Percentiles rank a stretch among this genome's conserved stretches.
phyloP scores from a whole-genome alignment of 208 protist species.

The Willaertia magna region DNA sequence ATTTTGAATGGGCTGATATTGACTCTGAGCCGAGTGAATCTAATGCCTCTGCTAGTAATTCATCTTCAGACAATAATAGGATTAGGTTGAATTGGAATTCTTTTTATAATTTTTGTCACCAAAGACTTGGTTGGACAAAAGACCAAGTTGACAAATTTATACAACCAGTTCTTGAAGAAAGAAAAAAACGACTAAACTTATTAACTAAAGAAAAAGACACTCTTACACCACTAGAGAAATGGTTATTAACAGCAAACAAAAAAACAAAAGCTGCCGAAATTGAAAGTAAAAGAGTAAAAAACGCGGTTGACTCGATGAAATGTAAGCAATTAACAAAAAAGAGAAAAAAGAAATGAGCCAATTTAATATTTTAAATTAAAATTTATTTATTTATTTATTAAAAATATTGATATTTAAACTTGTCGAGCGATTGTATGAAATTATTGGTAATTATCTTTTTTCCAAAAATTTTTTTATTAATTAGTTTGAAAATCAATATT shows the following conservation, averaged over 20 bases:
- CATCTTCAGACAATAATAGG: neutral
- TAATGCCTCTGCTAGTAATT: neutral
- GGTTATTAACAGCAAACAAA: neutral
- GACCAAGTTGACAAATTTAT: neutral
- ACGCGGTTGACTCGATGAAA: neutral
- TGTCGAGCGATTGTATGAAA: too few species aligned
- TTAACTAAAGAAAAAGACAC: neutral
- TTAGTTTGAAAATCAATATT: too few species aligned
- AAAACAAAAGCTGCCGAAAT: neutral
- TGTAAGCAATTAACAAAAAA: neutral
- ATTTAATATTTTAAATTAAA: too few species aligned
- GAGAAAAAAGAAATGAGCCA: neutral
- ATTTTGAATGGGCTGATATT: constrained; percentile 14
- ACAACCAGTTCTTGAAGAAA: neutral
- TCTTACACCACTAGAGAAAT: neutral
- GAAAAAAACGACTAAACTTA: neutral
- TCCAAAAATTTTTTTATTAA: too few species aligned
- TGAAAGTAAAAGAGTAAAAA: neutral
- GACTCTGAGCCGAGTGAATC: neutral
- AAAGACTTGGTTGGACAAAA: neutral
- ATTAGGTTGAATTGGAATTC: neutral
- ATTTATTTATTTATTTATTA: too few species aligned
- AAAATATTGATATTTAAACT: too few species aligned
- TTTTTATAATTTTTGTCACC: neutral
- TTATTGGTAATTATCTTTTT: too few species aligned